Evolutionary conservation across 2,329 filamentous ascomycete species (phyloP), one percentile per base, ranked within the genome.

Genomic region (Colletotrichum australisinense): DNA sequence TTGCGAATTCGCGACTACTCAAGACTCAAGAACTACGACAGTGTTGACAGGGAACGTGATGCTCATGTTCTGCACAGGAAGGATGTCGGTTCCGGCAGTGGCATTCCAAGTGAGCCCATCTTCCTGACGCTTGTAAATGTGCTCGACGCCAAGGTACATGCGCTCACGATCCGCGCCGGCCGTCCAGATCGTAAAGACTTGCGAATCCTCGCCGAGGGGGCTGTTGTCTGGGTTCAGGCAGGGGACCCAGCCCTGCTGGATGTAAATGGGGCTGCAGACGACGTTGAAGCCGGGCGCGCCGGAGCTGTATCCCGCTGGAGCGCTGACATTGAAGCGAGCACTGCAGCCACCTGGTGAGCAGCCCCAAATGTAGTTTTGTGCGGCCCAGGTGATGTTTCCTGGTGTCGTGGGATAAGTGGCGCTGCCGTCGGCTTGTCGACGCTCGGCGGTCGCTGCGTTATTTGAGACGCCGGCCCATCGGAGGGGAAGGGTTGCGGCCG

Each of bases 341-440:
- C 65, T 72, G 76, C 79, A 80, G 38, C 76, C 76, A 22, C 77
- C 77, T 0, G 78, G 77, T 1, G 76, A 76, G 74, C 79, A 80
- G 49, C 75, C 76, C 72, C 63, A 72, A 2, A 49, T 42, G 57
- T 74, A 74, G 57, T 72, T 53, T 22, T 58, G 26, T 22, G 63
- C 68, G 6, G 2, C 4, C 72, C 72, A 74, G 19, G 42, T n/a
- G 8, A 24, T 14, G 8, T 11, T 24, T 22, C 28, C n/a, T 8
- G 60, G 26, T 2, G 28, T 1, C 24, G 49, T 7, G 7, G 19
- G 8, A 9, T 12, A 5, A 5, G 16, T 26, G 28, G 42, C 42
- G 42, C 42, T 49, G 42, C 16, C 42, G 19, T 60, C 35, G 12
- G 22, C 11, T 26, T 70, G 32, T 6, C 65, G 24, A 12, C 42